Evolutionary conservation across 2,329 filamentous ascomycete genomes (phyloP).

Genomic region (Fusarium nematophilum): DNA sequence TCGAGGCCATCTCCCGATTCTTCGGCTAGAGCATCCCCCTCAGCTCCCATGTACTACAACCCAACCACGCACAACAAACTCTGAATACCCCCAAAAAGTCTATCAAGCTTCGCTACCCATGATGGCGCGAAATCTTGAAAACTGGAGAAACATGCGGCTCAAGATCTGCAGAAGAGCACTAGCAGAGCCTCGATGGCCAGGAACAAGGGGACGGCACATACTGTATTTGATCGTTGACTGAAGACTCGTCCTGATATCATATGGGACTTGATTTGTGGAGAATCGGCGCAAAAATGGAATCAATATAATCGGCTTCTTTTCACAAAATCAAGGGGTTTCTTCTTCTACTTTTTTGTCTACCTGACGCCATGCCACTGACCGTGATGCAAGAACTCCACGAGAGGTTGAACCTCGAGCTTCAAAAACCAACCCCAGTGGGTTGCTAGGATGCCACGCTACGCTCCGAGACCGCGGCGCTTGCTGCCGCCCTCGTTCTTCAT

Average conservation of each 20-base stretch:
- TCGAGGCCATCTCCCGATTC: constrained; percentile 67
- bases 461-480: constrained; percentile 64
- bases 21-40: constrained; percentile 48
- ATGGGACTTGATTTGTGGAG: constrained; percentile 42
- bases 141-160: constrained; percentile 7
- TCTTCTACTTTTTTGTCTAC: constrained; percentile 42
- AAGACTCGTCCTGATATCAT: constrained; percentile 35
- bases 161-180: constrained; percentile 7
- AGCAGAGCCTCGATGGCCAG: constrained; percentile 9
- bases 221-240: constrained; percentile 34
- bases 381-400: constrained; percentile 24
- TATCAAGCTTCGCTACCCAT: constrained; percentile 9
- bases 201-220: constrained; percentile 16
- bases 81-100: too few species aligned
- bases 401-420: constrained; percentile 9
- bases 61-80: constrained; percentile 2
- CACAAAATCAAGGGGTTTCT: constrained; percentile 35
- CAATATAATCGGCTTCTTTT: constrained; percentile 35
- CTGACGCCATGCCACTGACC: constrained; percentile 42
- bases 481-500: constrained; percentile 64
- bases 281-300: constrained; percentile 45
- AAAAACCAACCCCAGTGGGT: neutral
- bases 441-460: constrained; percentile 46
- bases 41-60: constrained; percentile 4
- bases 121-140: constrained; percentile 3